A percentile compares a stretch with the other conserved stretches of the same genome.
These are phyloP conservation scores for Larix sibirica DNA, from an alignment of 83 land plant species.

Conservation along the genomic window DNA sequence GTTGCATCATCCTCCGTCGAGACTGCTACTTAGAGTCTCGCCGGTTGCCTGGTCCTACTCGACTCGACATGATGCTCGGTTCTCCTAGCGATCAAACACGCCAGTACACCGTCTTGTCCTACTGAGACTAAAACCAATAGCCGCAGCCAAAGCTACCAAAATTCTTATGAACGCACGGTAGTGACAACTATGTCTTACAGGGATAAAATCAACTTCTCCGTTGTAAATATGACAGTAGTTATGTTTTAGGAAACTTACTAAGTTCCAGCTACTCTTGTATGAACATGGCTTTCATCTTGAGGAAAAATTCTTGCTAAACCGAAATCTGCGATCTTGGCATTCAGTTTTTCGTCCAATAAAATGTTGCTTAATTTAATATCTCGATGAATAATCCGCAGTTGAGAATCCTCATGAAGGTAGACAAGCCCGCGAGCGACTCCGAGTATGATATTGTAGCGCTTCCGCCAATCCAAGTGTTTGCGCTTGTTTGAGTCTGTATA, in stretches of 20 bases:
- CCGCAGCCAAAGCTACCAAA: too few relatives aligned
- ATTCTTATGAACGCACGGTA: too few relatives aligned
- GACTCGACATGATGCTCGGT: too few relatives aligned
- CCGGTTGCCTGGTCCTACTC: too few relatives aligned
- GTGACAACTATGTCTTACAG: background rate
- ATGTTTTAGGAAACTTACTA: background rate
- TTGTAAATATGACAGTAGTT: background rate
- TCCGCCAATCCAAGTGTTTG: background rate
- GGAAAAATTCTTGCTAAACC: background rate
- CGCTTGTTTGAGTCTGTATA: background rate
- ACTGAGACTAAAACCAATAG: too few relatives aligned
- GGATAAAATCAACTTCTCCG: background rate
- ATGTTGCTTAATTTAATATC: background rate
- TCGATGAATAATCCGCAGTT: background rate
- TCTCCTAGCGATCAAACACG: too few relatives aligned
- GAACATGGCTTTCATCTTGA: background rate
- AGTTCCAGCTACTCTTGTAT: background rate
- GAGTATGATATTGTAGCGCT: background rate
- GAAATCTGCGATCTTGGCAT: background rate
- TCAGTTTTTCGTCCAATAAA: background rate
- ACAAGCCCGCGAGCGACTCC: background rate
- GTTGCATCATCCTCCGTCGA: too few relatives aligned
- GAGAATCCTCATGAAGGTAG: background rate
- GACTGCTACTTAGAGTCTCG: too few relatives aligned
- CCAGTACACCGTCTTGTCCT: too few relatives aligned